Evolutionary conservation across 441 rosid genomes (phyloP), one percentile per base, ranked within the genome.

Genomic region (Croton laevigatus): DNA sequence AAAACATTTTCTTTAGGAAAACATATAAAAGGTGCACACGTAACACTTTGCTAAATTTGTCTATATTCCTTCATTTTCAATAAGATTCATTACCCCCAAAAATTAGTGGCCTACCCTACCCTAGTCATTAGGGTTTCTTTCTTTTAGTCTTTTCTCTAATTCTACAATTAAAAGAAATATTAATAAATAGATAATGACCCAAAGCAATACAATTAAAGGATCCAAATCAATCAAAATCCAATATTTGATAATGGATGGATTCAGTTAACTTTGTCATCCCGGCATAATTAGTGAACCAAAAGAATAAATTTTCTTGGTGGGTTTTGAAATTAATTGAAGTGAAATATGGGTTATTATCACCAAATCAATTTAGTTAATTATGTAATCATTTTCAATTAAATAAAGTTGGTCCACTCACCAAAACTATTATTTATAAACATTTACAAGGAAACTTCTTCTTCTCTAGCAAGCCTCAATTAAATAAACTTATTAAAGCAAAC

Each of bases 301-400:
- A 55, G 0, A 22, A 55, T 55, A 23, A 9, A 23, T 54, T 46
- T 11, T 49, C n/a, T 59, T 49, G 67, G 58, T 42, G 62, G 67
- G 27, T 51, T 59, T 40, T 22, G 22, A 59, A 55, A 19, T 11
- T 40, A 40, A 6, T 16, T 40, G 58, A 1, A n/a, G 23, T 27
- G 32, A 27, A n/a, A 27, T 27, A 27, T 42, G 60, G 72, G 42
- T 65, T 55, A 46, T 75, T 65, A 32, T 65, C 72, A 53, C 65
- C 5, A 37, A 71, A 65, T 13, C 13, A 42, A 60, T 42, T 62
- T 71, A 58, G 49, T 62, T 64, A 59, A 68, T 71, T 55, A 49
- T 71, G 62, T 20, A 38, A 4, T 5, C n/a, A 1, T 37, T 49
- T 16, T 38, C 9, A 49, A 66, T 71, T 27, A 32, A 42, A 53